Conservation (phyloP, 225 moss, liverwort and hornwort species). For the Lunularia cruciata region DNA sequence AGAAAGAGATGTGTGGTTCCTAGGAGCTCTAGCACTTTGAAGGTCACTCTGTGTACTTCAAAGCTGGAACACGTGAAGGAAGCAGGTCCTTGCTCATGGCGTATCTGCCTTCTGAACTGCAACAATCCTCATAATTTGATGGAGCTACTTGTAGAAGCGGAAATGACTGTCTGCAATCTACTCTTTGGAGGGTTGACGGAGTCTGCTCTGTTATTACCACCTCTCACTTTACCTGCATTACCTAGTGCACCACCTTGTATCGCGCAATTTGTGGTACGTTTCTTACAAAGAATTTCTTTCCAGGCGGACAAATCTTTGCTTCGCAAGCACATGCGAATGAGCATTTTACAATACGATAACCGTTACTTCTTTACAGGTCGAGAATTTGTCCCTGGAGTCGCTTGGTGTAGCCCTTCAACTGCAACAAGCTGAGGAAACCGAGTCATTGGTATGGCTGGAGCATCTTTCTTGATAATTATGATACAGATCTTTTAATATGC, state of each 20-base stretch:
- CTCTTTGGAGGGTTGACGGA: constrained; percentile 73
- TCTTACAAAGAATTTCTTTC: background rate
- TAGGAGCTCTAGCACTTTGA: constrained; percentile 51
- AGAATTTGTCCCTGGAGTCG: constrained; percentile 69
- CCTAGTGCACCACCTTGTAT: constrained; percentile 51
- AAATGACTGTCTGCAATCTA: constrained; percentile 84
- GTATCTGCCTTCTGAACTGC: constrained; percentile 64
- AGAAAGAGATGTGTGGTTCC: constrained; percentile 45
- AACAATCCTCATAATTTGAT: constrained; percentile 73
- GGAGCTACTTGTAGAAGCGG: constrained; percentile 71
- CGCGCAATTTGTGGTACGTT: constrained; percentile 63
- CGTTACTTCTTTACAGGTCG: constrained; percentile 73
- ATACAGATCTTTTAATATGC: background rate
- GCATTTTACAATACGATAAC: too few relatives aligned
- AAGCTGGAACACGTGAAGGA: constrained; percentile 78
- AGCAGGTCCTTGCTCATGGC: constrained; percentile 82
- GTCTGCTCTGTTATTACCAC: constrained; percentile 63
- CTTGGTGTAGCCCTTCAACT: constrained; percentile 78
- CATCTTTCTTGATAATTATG: background rate
- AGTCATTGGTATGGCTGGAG: constrained; percentile 64
- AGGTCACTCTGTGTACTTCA: constrained; percentile 58
- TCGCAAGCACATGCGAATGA: too few relatives aligned
- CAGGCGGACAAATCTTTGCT: too few relatives aligned
- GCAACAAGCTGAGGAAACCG: constrained; percentile 89
- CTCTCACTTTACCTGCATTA: constrained; percentile 71